Evolutionary conservation across 768 basidiomycete genomes (phyloP).

Genomic region (Cystobasidiopsis lactophilus): DNA sequence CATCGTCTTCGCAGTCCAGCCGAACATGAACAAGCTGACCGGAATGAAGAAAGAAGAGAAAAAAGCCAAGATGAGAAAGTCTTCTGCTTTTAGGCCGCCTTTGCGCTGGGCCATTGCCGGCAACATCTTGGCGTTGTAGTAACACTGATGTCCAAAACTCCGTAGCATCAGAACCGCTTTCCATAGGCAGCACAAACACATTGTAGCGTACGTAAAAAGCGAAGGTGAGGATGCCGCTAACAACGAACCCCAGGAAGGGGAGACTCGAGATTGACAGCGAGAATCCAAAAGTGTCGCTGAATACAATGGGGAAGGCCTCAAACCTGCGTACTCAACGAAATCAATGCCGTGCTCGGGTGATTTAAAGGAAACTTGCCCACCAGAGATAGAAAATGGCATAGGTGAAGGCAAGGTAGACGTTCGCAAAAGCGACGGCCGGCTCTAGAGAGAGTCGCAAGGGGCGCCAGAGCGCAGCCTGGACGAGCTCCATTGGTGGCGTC

Average conservation of each 20-base stretch:
- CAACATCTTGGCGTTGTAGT: too few species aligned
- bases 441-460: conserved; percentile 12
- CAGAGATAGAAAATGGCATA: conserved; percentile 8
- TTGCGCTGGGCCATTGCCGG: too few species aligned
- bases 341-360: too few species aligned
- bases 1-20: too few species aligned
- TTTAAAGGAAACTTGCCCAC: too few species aligned
- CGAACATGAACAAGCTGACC: too few species aligned
- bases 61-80: too few species aligned
- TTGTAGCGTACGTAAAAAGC: conserved; percentile 10
- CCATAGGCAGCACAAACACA: not conserved
- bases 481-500: not conserved
- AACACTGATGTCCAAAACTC: not conserved
- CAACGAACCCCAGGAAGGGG: conserved; percentile 9
- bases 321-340: not conserved
- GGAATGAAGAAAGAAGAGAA: too few species aligned
- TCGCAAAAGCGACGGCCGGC: conserved; percentile 11
- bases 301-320: conserved; percentile 6
- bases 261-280: not conserved
- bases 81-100: too few species aligned
- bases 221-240: conserved; percentile 1
- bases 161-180: not conserved
- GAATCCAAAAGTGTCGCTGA: conserved; percentile 2
- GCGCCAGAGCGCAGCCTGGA: conserved; percentile 4
- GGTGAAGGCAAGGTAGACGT: conserved; percentile 9